These are phyloP conservation scores for Lodderomyces metapsilosis DNA, from an alignment of 1,139 yeast genomes.

Conservation along the genomic window DNA sequence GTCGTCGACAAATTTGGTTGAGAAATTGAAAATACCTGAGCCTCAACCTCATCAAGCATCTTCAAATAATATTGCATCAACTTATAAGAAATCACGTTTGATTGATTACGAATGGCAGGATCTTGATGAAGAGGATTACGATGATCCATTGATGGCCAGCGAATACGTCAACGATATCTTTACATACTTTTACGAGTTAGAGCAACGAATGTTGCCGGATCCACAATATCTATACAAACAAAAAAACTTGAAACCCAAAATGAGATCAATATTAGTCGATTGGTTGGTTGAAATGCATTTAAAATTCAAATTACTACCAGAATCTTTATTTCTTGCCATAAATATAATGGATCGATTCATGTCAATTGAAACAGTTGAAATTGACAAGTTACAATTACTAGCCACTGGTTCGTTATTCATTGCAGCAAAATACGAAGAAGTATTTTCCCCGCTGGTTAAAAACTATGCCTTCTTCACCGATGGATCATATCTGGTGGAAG, in stretches of 20 bases:
- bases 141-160: constrained; percentile 93
- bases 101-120: constrained; percentile 79
- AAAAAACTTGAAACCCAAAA: constrained; percentile 73
- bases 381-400: constrained; percentile 81
- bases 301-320: constrained; percentile 84
- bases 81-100: constrained; percentile 33
- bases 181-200: constrained; percentile 72
- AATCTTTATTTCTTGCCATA: constrained; percentile 83
- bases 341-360: constrained; percentile 90
- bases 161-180: constrained; percentile 91
- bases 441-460: constrained; percentile 82
- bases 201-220: constrained; percentile 74
- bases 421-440: constrained; percentile 96
- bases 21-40: constrained; percentile 28
- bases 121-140: constrained; percentile 83
- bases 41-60: constrained; percentile 8
- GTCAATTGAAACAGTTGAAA: constrained; percentile 74
- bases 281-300: constrained; percentile 94
- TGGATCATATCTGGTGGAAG: constrained; percentile 79
- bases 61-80: constrained; percentile 2
- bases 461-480: constrained; percentile 90
- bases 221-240: constrained; percentile 73
- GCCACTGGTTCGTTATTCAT: constrained; percentile 90
- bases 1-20: constrained; percentile 49
- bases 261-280: constrained; percentile 88